These are phyloP conservation scores for Cordyceps cateniannulata DNA, from an alignment of 2,329 filamentous ascomycete genomes.

Conservation along the genomic window DNA sequence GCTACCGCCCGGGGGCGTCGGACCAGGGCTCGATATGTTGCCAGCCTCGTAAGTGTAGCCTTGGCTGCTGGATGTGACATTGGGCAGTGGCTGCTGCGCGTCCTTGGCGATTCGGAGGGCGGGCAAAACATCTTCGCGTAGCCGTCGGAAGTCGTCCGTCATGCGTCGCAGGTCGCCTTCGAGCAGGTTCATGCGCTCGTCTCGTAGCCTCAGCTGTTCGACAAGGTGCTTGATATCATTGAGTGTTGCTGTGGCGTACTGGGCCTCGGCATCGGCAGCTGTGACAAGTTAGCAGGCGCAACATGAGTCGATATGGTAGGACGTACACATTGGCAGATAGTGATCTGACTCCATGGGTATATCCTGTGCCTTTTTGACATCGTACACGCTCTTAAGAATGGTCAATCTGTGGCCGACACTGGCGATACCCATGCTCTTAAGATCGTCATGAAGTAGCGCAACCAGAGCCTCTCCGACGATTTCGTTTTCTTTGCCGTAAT, in stretches of 20 bases:
- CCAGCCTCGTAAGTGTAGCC: slow-evolving; percentile 44
- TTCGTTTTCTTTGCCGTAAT: slow-evolving; percentile 64
- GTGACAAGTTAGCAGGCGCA: slow-evolving; percentile 11
- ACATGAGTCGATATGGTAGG: too few species aligned
- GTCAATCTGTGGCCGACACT: slow-evolving; percentile 93
- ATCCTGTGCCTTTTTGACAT: slow-evolving; percentile 91
- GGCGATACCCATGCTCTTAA: slow-evolving; percentile 88
- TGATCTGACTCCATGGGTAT: slow-evolving; percentile 87
- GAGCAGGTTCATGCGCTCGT: slow-evolving; percentile 78
- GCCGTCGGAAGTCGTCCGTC: slow-evolving; percentile 78
- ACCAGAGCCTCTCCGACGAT: slow-evolving; percentile 89
- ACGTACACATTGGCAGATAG: slow-evolving; percentile 84
- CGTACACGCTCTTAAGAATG: slow-evolving; percentile 92
- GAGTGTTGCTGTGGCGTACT: slow-evolving; percentile 81
- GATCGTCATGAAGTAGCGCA: slow-evolving; percentile 81
- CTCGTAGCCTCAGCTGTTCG: slow-evolving; percentile 79
- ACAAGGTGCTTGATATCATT: slow-evolving; percentile 91
- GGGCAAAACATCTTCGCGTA: slow-evolving; percentile 87
- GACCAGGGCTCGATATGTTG: slow-evolving; percentile 45
- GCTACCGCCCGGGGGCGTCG: slow-evolving; percentile 43
- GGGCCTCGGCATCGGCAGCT: slow-evolving; percentile 85
- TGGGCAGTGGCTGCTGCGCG: slow-evolving; percentile 77
- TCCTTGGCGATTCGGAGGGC: slow-evolving; percentile 89
- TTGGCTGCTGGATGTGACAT: slow-evolving; percentile 28
- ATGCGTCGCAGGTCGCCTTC: slow-evolving; percentile 79